Percentiles rank a stretch among this genome's conserved stretches.
phyloP scores from a whole-genome alignment of 106 monocot genomes.

The Allium fistulosum region DNA sequence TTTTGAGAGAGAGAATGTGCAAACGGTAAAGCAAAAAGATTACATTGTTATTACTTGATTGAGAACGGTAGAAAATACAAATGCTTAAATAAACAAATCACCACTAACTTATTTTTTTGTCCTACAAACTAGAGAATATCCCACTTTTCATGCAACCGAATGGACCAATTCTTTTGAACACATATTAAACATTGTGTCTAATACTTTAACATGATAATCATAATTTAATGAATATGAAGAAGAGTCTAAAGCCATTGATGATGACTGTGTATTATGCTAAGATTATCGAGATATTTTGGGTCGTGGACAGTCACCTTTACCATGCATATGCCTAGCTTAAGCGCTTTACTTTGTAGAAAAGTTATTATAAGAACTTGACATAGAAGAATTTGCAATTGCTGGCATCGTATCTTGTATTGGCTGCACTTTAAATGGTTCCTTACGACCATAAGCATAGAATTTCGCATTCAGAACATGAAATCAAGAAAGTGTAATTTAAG shows the following conservation, averaged over 20 bases:
- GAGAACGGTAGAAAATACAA: no score
- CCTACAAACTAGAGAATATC: no score
- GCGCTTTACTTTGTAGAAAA: constrained; percentile 78
- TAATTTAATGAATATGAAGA: constrained; percentile 93
- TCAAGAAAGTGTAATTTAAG: constrained; percentile 82
- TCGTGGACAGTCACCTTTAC: constrained; percentile 79
- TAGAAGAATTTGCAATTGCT: constrained; percentile 92
- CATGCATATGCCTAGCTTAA: constrained; percentile 97
- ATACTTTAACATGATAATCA: no score
- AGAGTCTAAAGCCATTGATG: constrained; percentile 76
- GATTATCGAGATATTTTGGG: constrained; percentile 88
- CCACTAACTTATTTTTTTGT: no score
- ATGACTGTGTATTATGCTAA: constrained; percentile 91
- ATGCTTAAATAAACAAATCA: no score
- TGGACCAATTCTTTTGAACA: no score
- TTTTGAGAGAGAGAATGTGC: no score
- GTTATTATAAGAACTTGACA: constrained; percentile 83
- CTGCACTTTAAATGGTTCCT: constrained; percentile 76
- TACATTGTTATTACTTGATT: no score
- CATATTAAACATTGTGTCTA: no score
- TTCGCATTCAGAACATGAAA: constrained; percentile 86
- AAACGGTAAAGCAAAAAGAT: no score
- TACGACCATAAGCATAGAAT: constrained; percentile 69
- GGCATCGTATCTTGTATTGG: constrained; percentile 81
- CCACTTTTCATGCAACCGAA: no score